phyloP scores from a whole-genome alignment of 139 green algal genomes.

The Coccomyxa sp. region DNA sequence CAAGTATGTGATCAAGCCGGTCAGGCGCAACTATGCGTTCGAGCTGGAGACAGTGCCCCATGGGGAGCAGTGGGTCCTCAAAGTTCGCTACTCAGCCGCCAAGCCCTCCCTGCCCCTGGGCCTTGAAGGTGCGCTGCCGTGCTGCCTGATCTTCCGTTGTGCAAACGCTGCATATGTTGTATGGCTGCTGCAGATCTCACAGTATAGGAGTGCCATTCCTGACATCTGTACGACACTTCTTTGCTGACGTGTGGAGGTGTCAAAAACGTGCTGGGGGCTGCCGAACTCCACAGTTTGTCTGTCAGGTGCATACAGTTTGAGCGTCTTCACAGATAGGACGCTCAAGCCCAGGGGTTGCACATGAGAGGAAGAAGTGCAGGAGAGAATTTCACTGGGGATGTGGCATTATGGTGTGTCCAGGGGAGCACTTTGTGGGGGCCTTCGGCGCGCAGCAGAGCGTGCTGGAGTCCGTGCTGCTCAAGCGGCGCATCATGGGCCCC shows the following conservation, averaged over 20 bases:
- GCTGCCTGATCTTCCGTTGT: no score
- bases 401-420: conserved; percentile 5
- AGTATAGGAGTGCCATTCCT: no score
- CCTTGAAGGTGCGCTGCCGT: conserved; percentile 33
- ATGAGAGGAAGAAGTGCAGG: no score
- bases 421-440: conserved; percentile 54
- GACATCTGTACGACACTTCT: no score
- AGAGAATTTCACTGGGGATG: no score
- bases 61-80: conserved; percentile 90
- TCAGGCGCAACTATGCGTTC: conserved; percentile 91
- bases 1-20: conserved; percentile 76
- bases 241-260: no score
- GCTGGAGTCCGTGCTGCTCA: conserved; percentile 88
- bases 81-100: conserved; percentile 73
- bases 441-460: conserved; percentile 66
- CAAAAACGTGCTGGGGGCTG: no score
- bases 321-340: no score
- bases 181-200: no score
- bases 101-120: conserved; percentile 55
- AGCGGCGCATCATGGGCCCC: conserved; percentile 89
- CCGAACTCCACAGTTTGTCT: no score
- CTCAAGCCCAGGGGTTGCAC: no score
- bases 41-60: conserved; percentile 69
- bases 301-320: no score
- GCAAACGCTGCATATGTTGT: neutral